A percentile compares a stretch with the other conserved stretches of the same genome.
These are phyloP conservation scores for Tricholoma matsutake DNA, from an alignment of 768 basidiomycete species.

Conservation along the genomic window DNA sequence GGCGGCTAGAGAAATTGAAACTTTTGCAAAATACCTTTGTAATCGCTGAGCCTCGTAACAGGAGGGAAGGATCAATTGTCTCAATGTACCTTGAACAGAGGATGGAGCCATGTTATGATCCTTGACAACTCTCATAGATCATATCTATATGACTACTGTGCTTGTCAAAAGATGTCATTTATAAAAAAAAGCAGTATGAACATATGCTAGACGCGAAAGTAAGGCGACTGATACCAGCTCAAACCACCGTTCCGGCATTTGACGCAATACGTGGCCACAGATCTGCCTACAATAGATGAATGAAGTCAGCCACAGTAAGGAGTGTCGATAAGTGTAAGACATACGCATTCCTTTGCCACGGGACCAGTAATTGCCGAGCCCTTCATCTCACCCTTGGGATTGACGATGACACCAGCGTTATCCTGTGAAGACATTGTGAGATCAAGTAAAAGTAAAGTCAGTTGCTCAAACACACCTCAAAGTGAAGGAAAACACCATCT, in stretches of 20 bases:
- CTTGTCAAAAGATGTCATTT: conserved; percentile 10
- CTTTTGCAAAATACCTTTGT: not conserved
- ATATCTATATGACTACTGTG: not conserved
- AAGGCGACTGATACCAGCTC: conserved; percentile 28
- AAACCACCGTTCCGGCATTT: conserved; percentile 98
- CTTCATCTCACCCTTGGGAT: conserved; percentile 99
- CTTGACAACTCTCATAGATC: not conserved
- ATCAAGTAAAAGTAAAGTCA: not conserved
- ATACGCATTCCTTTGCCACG: conserved; percentile 98
- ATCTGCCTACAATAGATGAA: conserved; percentile 62
- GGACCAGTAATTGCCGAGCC: conserved; percentile 95
- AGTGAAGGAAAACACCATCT: conserved; percentile 99
- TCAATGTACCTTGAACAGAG: no score
- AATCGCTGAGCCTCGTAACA: no score
- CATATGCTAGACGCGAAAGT: conserved; percentile 17
- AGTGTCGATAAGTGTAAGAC: conserved; percentile 29
- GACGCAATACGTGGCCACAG: conserved; percentile 99
- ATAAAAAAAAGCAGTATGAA: conserved; percentile 14
- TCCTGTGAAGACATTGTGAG: conserved; percentile 44
- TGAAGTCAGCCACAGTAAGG: not conserved
- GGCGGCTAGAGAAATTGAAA: not conserved
- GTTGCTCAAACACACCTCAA: conserved; percentile 56
- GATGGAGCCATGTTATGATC: no score
- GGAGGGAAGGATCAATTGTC: no score
- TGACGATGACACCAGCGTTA: conserved; percentile 96